phyloP scores from a whole-genome alignment of 75 land plant genomes.

The Cryptomeria japonica region DNA sequence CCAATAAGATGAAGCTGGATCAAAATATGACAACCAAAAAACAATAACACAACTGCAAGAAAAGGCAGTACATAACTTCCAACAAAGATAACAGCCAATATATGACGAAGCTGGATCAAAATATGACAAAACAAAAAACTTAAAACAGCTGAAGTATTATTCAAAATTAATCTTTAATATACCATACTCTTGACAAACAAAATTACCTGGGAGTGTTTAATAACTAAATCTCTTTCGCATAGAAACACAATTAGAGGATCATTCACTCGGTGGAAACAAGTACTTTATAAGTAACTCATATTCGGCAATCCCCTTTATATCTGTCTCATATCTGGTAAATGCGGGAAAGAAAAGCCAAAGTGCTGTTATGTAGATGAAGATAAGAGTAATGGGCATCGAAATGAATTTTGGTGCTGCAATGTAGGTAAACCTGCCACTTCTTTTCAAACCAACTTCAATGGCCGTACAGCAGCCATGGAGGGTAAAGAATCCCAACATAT shows the following conservation, averaged over 20 bases:
- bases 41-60: too few species aligned
- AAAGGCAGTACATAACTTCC: too few species aligned
- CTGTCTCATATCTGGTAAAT: slow-evolving; percentile 10
- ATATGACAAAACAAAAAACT: too few species aligned
- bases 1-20: too few species aligned
- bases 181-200: not conserved
- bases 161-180: too few species aligned
- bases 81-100: too few species aligned
- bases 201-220: not conserved
- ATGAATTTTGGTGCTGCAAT: slow-evolving; percentile 10
- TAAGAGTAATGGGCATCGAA: slow-evolving; percentile 9
- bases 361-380: slow-evolving; percentile 21
- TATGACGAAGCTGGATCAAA: too few species aligned
- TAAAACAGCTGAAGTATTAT: not conserved
- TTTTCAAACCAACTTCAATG: slow-evolving; percentile 19
- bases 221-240: not conserved
- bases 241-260: not conserved
- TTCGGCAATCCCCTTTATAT: slow-evolving; percentile 11
- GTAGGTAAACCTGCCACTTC: not conserved
- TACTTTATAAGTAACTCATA: not conserved
- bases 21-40: too few species aligned
- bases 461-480: slow-evolving; percentile 16
- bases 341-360: slow-evolving; percentile 38
- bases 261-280: not conserved
- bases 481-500: slow-evolving; percentile 23